A percentile compares a stretch with the other conserved stretches of the same genome.
Conservation (phyloP, 768 basidiomycete species). For the Coprinellus micaceus region DNA sequence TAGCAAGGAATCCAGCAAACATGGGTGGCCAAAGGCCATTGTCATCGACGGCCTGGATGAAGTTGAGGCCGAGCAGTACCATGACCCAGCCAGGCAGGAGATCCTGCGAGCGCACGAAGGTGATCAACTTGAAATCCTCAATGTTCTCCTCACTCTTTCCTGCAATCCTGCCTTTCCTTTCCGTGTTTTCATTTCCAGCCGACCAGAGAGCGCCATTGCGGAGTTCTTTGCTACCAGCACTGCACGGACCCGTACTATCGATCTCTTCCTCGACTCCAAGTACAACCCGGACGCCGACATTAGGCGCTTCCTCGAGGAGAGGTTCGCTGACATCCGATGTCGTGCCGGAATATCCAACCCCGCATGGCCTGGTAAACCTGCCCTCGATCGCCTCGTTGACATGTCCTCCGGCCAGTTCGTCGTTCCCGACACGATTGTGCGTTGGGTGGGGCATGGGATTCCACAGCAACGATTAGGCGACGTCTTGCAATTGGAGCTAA, state of each 20-base stretch:
- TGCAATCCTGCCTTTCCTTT: neutral
- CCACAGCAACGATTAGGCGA: slow-evolving; percentile 10
- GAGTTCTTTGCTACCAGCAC: neutral
- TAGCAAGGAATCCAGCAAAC: no score
- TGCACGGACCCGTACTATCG: neutral
- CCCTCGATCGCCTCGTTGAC: neutral
- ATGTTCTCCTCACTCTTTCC: neutral
- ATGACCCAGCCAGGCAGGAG: neutral
- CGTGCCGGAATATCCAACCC: slow-evolving; percentile 1
- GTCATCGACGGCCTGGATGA: slow-evolving; percentile 15
- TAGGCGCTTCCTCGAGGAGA: neutral
- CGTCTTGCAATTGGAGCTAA: neutral
- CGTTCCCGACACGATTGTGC: slow-evolving; percentile 13
- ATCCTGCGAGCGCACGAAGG: neutral
- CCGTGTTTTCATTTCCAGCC: slow-evolving; percentile 1
- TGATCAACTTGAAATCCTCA: neutral
- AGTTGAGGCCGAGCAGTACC: slow-evolving; percentile 6
- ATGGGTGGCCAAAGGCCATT: slow-evolving; percentile 1
- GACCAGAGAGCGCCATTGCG: slow-evolving; percentile 1
- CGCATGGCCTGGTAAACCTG: neutral
- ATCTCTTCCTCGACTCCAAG: slow-evolving; percentile 1
- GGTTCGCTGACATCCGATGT: neutral
- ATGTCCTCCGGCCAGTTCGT: slow-evolving; percentile 15
- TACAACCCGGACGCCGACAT: slow-evolving; percentile 3
- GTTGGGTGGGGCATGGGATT: slow-evolving; percentile 6